These are phyloP conservation scores for Pyrus communis DNA, from an alignment of 306 rosid species.

Conservation along the genomic window DNA sequence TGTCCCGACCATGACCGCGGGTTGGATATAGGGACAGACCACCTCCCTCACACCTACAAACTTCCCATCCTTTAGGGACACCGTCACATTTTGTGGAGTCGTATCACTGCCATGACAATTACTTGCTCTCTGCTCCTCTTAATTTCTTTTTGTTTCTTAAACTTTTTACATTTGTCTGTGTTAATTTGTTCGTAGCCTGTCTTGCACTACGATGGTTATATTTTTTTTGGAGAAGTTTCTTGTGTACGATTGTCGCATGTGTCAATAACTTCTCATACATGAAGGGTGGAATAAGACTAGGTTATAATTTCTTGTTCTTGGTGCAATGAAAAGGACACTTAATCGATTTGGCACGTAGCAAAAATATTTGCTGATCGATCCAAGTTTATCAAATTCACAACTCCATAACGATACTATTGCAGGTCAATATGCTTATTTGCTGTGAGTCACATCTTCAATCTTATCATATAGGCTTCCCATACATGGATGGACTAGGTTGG, in stretches of 20 bases:
- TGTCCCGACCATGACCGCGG: not conserved
- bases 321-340: not conserved
- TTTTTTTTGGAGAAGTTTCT: no score
- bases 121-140: not conserved
- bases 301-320: not conserved
- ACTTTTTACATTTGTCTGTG: not conserved
- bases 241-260: no score
- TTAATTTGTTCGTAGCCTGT: not conserved
- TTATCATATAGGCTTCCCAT: not conserved
- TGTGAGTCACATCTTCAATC: not conserved
- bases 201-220: not conserved
- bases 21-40: conserved; percentile 20
- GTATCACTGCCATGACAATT: not conserved
- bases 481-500: not conserved
- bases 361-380: not conserved
- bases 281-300: no score
- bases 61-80: not conserved
- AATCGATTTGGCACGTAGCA: not conserved
- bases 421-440: not conserved
- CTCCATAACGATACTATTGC: no score
- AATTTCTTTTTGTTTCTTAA: not conserved
- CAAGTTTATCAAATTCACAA: not conserved
- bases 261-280: no score
- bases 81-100: not conserved
- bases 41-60: conserved; percentile 21